Evolutionary conservation across 192 early-diverging fungal genomes (phyloP).

Genomic region (Linnemannia zychae): DNA sequence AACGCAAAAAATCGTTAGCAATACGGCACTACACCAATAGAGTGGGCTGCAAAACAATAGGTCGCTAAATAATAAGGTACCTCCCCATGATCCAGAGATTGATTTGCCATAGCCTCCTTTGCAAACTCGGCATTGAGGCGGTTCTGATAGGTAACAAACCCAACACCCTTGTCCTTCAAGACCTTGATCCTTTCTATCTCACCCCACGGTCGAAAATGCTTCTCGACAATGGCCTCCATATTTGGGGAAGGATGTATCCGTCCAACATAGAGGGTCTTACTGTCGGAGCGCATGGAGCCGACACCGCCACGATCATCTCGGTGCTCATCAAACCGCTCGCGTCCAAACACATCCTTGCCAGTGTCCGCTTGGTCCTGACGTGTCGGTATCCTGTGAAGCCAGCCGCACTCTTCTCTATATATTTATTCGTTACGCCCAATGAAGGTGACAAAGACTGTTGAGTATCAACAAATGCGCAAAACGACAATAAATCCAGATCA

Average conservation of each 20-base stretch:
- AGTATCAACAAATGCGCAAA: not conserved
- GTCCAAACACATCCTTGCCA: conserved; percentile 85
- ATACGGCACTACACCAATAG: too few relatives aligned
- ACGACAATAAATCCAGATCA: too few relatives aligned
- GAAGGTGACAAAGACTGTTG: too few relatives aligned
- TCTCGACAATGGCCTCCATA: conserved; percentile 66
- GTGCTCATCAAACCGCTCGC: conserved; percentile 78
- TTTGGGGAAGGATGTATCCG: conserved; percentile 53
- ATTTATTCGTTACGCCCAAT: not conserved
- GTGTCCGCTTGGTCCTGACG: conserved; percentile 63
- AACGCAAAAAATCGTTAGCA: not conserved
- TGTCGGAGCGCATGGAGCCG: conserved; percentile 84
- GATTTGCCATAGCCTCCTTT: conserved; percentile 89
- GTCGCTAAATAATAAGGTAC: conserved; percentile 35
- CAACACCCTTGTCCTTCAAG: conserved; percentile 78
- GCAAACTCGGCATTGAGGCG: conserved; percentile 88
- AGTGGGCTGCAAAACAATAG: too few relatives aligned
- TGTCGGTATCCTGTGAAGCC: conserved; percentile 67
- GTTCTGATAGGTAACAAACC: conserved; percentile 84
- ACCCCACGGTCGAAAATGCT: conserved; percentile 83
- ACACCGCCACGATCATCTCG: conserved; percentile 73
- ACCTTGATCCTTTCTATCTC: conserved; percentile 81
- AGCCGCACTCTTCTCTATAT: conserved; percentile 58
- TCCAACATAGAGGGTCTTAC: conserved; percentile 86
- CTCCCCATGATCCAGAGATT: conserved; percentile 83